Evolutionary conservation across 2,329 filamentous ascomycete genomes (phyloP).

Genomic region (Pseudocercospora pini-densiflorae): DNA sequence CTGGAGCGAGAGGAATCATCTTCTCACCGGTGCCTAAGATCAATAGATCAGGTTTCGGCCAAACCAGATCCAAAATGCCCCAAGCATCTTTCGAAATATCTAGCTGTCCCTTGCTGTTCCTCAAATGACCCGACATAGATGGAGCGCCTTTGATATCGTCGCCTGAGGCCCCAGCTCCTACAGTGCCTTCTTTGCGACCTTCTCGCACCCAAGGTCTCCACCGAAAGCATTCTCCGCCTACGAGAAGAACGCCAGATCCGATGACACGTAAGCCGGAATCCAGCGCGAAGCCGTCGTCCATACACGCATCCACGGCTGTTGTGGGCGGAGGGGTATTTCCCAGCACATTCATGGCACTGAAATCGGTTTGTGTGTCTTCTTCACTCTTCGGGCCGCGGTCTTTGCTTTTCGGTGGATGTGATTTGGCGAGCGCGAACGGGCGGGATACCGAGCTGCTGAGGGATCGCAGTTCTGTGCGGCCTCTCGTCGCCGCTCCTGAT

Average conservation of each 20-base stretch:
- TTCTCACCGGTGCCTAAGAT: slow-evolving; percentile 83
- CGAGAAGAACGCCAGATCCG: slow-evolving; percentile 73
- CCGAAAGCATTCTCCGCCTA: slow-evolving; percentile 83
- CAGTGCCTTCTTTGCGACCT: slow-evolving; percentile 41
- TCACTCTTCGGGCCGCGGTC: slow-evolving; percentile 65
- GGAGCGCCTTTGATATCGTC: slow-evolving; percentile 34
- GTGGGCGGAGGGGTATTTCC: slow-evolving; percentile 75
- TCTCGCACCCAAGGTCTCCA: slow-evolving; percentile 80
- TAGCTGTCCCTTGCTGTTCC: slow-evolving; percentile 81
- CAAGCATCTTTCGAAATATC: slow-evolving; percentile 73
- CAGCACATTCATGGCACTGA: slow-evolving; percentile 77
- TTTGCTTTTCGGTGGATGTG: slow-evolving; percentile 47
- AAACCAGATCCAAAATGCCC: slow-evolving; percentile 76
- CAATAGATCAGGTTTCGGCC: slow-evolving; percentile 91
- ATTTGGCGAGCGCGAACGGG: slow-evolving; percentile 8
- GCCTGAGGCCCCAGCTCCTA: slow-evolving; percentile 43
- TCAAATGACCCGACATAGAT: slow-evolving; percentile 52
- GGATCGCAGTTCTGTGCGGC: neutral
- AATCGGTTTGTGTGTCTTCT: slow-evolving; percentile 72
- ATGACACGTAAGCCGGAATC: slow-evolving; percentile 77
- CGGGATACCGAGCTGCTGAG: slow-evolving; percentile 12
- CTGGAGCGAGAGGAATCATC: slow-evolving; percentile 76
- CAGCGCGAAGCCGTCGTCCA: slow-evolving; percentile 81
- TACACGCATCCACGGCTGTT: slow-evolving; percentile 82
- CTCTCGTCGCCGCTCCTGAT: neutral